Evolutionary conservation across 495 filamentous ascomycete genomes (phyloP), one percentile per base, ranked within the genome.

Genomic region (Penicillium fimorum): DNA sequence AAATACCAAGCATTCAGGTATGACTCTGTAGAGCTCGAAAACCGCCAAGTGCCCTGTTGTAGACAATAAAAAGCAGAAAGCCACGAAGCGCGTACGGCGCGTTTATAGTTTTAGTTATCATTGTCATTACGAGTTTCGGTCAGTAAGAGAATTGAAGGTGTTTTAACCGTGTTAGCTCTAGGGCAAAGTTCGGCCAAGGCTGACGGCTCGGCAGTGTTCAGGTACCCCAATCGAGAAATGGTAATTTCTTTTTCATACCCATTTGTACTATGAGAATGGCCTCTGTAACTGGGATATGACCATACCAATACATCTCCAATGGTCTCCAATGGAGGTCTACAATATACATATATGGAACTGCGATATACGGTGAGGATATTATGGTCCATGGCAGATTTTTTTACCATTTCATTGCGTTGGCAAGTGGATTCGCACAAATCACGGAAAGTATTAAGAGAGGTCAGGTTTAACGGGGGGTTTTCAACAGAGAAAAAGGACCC

Each of bases 11-110:
- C 53, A 48, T 55, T 48, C 53, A 47, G 44, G 45, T 55, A 55
- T 55, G 53, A 49, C 32, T 54, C 32, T 54, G 12, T 35, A 43
- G 40, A 5, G 18, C 17, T 53, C 41, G 32, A 50, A 53, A 33
- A 9, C 42, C 33, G 58, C 58, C 47, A 47, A 47, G 53, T 5
- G 35, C 35, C 15, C 15, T 17, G 33, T n/a, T n/a, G 17, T 45
- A 27, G 12, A 29, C 2, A 20, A 10, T 20, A 29, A 15, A 47
- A 32, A 17, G 45, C 15, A 55, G 32, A 33, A 43, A 47, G n/a
- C 15, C 33, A 5, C 5, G 40, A 56, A 58, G 62, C 65, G 65
- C 62, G 65, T 55, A 59, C 53, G 59, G 64, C 61, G 64, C 61
- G 64, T 66, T 58, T 66, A 64, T 51, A 50, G 44, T 61, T 53